phyloP scores from a whole-genome alignment of 1,284 basidiomycete species.

The Cryptococcus sp. region DNA sequence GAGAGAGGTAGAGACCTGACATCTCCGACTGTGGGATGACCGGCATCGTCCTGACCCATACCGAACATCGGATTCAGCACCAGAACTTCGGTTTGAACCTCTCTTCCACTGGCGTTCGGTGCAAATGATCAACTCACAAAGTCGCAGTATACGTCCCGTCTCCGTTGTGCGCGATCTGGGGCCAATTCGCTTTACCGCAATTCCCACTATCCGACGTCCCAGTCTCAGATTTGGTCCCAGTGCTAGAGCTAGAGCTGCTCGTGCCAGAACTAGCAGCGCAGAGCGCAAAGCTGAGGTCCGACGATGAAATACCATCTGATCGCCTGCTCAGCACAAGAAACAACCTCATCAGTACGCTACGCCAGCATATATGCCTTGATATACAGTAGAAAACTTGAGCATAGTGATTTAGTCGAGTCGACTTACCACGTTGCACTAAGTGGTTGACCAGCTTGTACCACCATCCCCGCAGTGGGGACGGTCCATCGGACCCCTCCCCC shows the following conservation, averaged over 20 bases:
- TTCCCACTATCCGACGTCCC: not conserved
- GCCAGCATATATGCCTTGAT: too few species aligned
- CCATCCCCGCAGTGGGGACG: conserved; percentile 8
- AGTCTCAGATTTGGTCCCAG: too few species aligned
- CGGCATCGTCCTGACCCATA: conserved; percentile 11
- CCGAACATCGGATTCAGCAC: not conserved
- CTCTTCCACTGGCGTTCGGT: too few species aligned
- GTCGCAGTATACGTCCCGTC: conserved; percentile 21
- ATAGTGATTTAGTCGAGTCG: not conserved
- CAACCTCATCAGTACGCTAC: too few species aligned
- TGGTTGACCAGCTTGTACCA: conserved; percentile 10
- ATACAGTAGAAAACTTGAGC: not conserved
- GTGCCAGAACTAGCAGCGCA: conserved; percentile 3
- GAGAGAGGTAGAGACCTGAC: conserved; percentile 15
- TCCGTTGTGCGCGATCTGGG: conserved; percentile 10
- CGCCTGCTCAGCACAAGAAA: conserved; percentile 2
- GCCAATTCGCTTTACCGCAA: conserved; percentile 17
- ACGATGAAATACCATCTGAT: conserved; percentile 1
- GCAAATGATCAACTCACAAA: too few species aligned
- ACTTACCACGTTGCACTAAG: conserved; percentile 20
- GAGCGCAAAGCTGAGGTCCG: conserved; percentile 9
- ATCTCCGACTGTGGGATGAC: conserved; percentile 10
- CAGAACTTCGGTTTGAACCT: not conserved
- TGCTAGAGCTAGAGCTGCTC: too few species aligned
- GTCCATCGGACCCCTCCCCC: conserved; percentile 14